A percentile compares a stretch with the other conserved stretches of the same genome.
Evolutionary conservation across 176 grass and related monocot genomes (phyloP).

Genomic region (Olyra latifolia): DNA sequence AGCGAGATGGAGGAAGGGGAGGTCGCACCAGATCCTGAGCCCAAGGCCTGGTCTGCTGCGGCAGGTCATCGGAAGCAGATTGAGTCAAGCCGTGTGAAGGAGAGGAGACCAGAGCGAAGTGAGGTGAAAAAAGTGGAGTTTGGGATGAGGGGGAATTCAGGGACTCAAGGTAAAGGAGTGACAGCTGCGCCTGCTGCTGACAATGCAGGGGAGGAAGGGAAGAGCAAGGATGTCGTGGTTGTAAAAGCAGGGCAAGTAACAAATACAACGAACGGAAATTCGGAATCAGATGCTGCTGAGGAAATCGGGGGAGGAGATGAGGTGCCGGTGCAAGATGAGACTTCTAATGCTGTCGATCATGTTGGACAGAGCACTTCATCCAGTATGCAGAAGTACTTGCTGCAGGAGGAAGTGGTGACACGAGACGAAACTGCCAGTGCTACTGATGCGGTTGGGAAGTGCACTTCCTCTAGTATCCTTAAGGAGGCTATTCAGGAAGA

Average conservation of each 20-base stretch:
- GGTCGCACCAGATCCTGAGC: conserved; percentile 59
- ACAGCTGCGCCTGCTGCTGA: background rate
- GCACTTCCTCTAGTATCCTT: conserved; percentile 4
- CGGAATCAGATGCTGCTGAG: background rate
- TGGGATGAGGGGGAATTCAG: conserved; percentile 1
- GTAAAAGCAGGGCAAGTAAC: conserved; percentile 20
- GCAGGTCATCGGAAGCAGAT: conserved; percentile 21
- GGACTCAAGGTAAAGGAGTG: conserved; percentile 7
- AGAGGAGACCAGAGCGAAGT: conserved; percentile 15
- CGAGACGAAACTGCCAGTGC: background rate
- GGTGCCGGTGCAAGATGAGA: conserved; percentile 1
- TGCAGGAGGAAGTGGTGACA: conserved; percentile 4
- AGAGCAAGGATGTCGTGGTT: background rate
- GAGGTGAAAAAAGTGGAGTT: conserved; percentile 5
- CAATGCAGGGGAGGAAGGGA: conserved; percentile 27
- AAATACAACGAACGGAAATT: background rate
- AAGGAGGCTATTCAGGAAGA: conserved; percentile 29
- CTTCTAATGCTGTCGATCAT: conserved; percentile 22
- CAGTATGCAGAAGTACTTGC: background rate
- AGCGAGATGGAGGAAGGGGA: conserved; percentile 95
- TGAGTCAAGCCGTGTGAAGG: conserved; percentile 31
- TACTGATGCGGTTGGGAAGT: conserved; percentile 15
- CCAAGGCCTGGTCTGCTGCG: conserved; percentile 35
- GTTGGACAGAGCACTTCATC: conserved; percentile 25
- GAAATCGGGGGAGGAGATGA: background rate